Evolutionary conservation across 2,329 filamentous ascomycete species (phyloP).

Genomic region (Huntiella abstrusa): DNA sequence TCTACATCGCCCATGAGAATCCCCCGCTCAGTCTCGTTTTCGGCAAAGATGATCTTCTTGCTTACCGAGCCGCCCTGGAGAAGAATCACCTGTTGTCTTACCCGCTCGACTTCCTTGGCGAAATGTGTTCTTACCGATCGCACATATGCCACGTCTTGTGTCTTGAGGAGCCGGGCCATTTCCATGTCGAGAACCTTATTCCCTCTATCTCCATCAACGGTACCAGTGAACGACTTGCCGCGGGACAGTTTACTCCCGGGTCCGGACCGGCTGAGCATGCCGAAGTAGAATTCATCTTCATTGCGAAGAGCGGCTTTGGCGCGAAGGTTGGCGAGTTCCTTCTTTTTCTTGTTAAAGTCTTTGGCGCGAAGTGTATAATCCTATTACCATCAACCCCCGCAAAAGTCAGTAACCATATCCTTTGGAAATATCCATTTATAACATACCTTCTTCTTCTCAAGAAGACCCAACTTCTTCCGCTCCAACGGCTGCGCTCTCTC

Average conservation of each 20-base stretch:
- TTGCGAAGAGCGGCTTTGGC: constrained; percentile 46
- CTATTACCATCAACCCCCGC: constrained; percentile 16
- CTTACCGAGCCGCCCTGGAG: constrained; percentile 14
- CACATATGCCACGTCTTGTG: constrained; percentile 47
- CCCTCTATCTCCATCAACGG: constrained; percentile 37
- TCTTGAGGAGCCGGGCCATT: constrained; percentile 44
- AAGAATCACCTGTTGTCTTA: constrained; percentile 28
- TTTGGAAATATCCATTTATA: background rate
- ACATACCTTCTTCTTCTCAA: constrained; percentile 81
- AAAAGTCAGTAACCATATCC: background rate
- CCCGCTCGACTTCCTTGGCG: constrained; percentile 33
- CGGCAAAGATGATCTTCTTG: constrained; percentile 26
- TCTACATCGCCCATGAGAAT: constrained; percentile 20
- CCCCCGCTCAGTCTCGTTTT: constrained; percentile 15
- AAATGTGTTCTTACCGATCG: constrained; percentile 42
- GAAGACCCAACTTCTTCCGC: constrained; percentile 69
- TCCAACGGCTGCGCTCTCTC: constrained; percentile 78
- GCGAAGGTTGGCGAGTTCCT: constrained; percentile 36
- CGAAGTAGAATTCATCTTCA: constrained; percentile 56
- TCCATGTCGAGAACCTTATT: constrained; percentile 36
- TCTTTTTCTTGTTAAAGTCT: constrained; percentile 49
- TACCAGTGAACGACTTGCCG: constrained; percentile 35
- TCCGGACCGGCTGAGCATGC: constrained; percentile 45
- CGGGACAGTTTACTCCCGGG: constrained; percentile 29
- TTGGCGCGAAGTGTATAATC: constrained; percentile 47